Evolutionary conservation across 2,329 filamentous ascomycete species (phyloP), one percentile per base, ranked within the genome.

Genomic region (Lasiodiplodia sp.): DNA sequence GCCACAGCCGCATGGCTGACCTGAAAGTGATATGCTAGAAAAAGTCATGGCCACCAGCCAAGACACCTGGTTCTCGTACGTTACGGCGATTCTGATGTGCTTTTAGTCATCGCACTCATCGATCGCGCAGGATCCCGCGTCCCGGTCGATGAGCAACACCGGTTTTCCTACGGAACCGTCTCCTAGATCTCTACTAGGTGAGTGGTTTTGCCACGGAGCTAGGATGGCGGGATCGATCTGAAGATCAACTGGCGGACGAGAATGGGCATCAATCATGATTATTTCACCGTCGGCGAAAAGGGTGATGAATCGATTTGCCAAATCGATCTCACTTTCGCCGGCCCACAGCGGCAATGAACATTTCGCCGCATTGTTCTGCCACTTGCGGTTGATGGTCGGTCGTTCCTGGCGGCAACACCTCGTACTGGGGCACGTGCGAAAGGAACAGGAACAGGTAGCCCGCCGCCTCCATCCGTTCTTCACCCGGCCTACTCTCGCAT

Each of bases 151-250:
- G 16, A 37, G 31, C 28, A 44, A 44, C 40, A 44, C 12, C 38
- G 38, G 40, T 47, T 16, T n/a, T n/a, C 40, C n/a, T 47, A 8
- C 44, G 18, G 44, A 47, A 1, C n/a, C 44, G 44, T n/a, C n/a
- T 47, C 44, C 56, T 44, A 21, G 56, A 44, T 28, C n/a, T 18
- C 38, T 38, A 12, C n/a, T 10, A 14, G 2, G 21, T 14, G 8
- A 4, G 21, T 14, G 8, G 52, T 28, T 62, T 62, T 40, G 57
- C 57, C 57, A 62, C 57, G 25, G 40, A 18, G 23, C 57, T 31
- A 34, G 57, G 57, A 49, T 47, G 57, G 25, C 38, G 28, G 14
- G 40, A 47, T 49, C 58, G 34, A 44, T 31, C 14, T 60, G 14
- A 6, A 57, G 4, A n/a, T 23, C 12, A 38, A 34, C 31, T 34